These are phyloP conservation scores for Phlegmacium glaucopus DNA, from an alignment of 768 basidiomycete species.

Conservation along the genomic window DNA sequence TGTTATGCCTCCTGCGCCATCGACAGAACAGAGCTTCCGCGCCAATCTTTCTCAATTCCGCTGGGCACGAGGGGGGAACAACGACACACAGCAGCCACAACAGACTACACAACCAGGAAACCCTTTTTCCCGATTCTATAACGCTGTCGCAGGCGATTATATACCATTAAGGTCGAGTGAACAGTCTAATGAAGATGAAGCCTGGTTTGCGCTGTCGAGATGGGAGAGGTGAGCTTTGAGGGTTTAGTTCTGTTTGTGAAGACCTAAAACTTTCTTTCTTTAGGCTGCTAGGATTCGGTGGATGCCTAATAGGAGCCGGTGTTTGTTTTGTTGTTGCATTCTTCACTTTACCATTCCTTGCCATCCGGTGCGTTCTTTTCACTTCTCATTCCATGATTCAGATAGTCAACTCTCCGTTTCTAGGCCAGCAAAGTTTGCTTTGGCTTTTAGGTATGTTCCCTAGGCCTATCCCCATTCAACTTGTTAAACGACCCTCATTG, in stretches of 20 bases:
- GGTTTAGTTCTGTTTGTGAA: neutral
- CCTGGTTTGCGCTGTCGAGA: conserved; percentile 86
- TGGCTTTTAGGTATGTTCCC: conserved; percentile 66
- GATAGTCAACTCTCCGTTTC: conserved; percentile 19
- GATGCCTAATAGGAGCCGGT: conserved; percentile 83
- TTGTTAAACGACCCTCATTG: conserved; percentile 2
- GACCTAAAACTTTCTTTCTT: neutral
- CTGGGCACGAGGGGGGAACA: conserved; percentile 71
- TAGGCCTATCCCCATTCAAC: neutral
- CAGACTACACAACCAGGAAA: conserved; percentile 39
- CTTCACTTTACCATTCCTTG: conserved; percentile 63
- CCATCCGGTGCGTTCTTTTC: conserved; percentile 31
- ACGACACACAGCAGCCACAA: conserved; percentile 59
- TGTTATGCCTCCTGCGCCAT: conserved; percentile 22
- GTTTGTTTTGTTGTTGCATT: conserved; percentile 95
- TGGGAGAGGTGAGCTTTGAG: conserved; percentile 75
- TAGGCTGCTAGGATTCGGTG: conserved; percentile 88
- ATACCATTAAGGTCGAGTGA: conserved; percentile 83
- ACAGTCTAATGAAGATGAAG: conserved; percentile 91
- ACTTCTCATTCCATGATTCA: conserved; percentile 3
- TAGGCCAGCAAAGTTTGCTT: conserved; percentile 88
- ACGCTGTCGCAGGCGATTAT: conserved; percentile 79
- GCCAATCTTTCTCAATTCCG: conserved; percentile 79
- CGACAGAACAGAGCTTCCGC: conserved; percentile 67
- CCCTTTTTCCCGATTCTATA: conserved; percentile 87